Evolutionary conservation across 768 basidiomycete species (phyloP).

Genomic region (Agrocybe praecox): DNA sequence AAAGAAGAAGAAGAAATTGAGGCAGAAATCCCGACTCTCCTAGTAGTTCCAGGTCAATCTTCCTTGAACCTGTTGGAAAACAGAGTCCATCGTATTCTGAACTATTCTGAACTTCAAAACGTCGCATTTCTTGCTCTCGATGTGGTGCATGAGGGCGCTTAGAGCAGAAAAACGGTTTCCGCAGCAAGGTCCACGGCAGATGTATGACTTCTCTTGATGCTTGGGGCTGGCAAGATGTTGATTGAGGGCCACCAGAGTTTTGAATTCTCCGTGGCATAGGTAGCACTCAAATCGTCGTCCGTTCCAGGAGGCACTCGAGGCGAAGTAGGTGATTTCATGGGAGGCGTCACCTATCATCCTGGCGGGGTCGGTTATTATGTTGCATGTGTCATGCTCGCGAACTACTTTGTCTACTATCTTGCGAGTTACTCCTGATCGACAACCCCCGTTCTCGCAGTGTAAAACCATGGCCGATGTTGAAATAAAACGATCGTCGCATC

Average conservation of each 20-base stretch:
- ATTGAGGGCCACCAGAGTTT: slow-evolving; percentile 49
- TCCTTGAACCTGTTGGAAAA: slow-evolving; percentile 20
- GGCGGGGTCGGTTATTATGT: slow-evolving; percentile 57
- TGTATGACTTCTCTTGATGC: slow-evolving; percentile 54
- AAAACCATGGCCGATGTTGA: slow-evolving; percentile 55
- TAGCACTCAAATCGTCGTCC: slow-evolving; percentile 61
- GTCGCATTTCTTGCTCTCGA: slow-evolving; percentile 65
- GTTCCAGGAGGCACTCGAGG: slow-evolving; percentile 43
- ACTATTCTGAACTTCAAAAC: slow-evolving; percentile 50
- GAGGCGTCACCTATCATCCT: slow-evolving; percentile 40
- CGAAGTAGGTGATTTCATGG: slow-evolving; percentile 28
- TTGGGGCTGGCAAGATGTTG: slow-evolving; percentile 64
- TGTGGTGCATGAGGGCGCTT: slow-evolving; percentile 63
- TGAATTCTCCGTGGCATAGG: slow-evolving; percentile 52
- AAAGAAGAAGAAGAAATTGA: too few species aligned
- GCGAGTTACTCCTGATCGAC: slow-evolving; percentile 48
- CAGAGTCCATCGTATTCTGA: slow-evolving; percentile 19
- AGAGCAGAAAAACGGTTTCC: slow-evolving; percentile 45
- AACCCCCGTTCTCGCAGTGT: slow-evolving; percentile 65
- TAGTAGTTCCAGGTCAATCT: not conserved
- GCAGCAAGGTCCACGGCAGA: slow-evolving; percentile 55
- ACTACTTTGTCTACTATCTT: slow-evolving; percentile 44
- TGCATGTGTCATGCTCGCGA: slow-evolving; percentile 41
- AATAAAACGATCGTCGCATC: slow-evolving; percentile 51
- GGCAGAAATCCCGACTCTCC: too few species aligned